Evolutionary conservation across 176 grass and related monocot species (phyloP), one percentile per base, ranked within the genome.

Genomic region (Thinopyrum elongatum): DNA sequence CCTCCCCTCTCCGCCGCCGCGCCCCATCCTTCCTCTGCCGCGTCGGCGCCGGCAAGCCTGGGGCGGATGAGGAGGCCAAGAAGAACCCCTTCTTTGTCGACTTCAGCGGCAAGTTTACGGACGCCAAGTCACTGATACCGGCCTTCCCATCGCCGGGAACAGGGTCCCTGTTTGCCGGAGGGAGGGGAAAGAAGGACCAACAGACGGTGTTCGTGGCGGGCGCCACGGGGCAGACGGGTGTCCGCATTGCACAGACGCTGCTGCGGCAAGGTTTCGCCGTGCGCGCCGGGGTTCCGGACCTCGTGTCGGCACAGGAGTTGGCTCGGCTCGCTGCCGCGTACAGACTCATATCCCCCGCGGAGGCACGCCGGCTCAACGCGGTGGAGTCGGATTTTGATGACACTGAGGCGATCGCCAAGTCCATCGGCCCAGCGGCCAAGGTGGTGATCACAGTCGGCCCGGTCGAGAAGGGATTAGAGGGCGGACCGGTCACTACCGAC

Each of bases 391-490:
- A 25, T 70, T 94, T 88, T 21, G 72, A 67, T 26, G 92, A 98
- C 67, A 82, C 90, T 4, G 91, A 94, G 71, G 82, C 93, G 21
- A 98, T 98, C 58, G 92, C 96, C 57, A 95, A 98, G 93, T 87
- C 96, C 88, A 98, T 95, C 78, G 96, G 92, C 3, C 84, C 96
- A 14, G 96, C 96, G 8, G 71, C 90, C 26, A 98, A 95, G 86
- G 93, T 98, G 74, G 96, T 98, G 69, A 87, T 98, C 74, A 98
- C 93, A 35, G 76, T 95, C n/a, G 78, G 92, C 31, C 70, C 79
- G 0, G 58, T 64, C 34, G 96, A 98, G 91, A 94, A 94, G 22
- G 91, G 88, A 2, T 84, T 90, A 4, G 77, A 91, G 5, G 88
- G 83, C 21, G 90, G 77, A 11, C 84, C 70, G 44, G 87, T 97